A percentile compares a stretch with the other conserved stretches of the same genome.
These are phyloP conservation scores for Solanum virginianum DNA, from an alignment of 257 asterid species.

Conservation along the genomic window DNA sequence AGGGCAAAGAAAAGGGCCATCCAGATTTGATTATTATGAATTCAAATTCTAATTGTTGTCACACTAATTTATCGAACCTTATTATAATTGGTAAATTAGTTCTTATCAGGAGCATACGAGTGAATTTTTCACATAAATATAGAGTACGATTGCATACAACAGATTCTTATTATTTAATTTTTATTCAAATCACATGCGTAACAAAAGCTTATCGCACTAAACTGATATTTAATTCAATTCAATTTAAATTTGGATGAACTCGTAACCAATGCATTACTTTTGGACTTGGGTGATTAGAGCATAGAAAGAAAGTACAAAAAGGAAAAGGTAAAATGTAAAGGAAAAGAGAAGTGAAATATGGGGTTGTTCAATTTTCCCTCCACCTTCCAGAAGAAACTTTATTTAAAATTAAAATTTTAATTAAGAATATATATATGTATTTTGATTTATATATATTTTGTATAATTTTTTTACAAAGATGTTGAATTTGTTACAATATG, in stretches of 20 bases:
- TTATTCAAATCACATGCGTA: background rate
- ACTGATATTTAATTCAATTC: background rate
- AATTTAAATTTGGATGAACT: background rate
- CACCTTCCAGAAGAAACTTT: background rate
- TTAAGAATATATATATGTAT: too few species aligned
- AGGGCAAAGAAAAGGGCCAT: background rate
- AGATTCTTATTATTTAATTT: accelerated
- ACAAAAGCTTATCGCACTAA: too few species aligned
- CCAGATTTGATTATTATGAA: background rate
- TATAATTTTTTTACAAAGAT: too few species aligned
- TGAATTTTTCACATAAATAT: too few species aligned
- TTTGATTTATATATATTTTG: too few species aligned
- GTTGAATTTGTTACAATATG: background rate
- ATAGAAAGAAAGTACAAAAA: background rate
- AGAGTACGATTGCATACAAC: accelerated
- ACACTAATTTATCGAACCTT: background rate
- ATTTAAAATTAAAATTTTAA: background rate
- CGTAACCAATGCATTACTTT: background rate
- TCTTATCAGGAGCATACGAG: too few species aligned
- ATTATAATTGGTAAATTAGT: background rate
- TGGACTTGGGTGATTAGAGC: background rate
- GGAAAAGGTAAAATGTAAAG: background rate
- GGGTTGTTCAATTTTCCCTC: background rate
- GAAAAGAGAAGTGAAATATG: background rate
- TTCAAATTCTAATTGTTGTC: background rate